Percentiles rank a stretch among this genome's conserved stretches.
These are phyloP conservation scores for Arthrobotrys entomopaga DNA, from an alignment of 2,329 filamentous ascomycete species.

Conservation along the genomic window DNA sequence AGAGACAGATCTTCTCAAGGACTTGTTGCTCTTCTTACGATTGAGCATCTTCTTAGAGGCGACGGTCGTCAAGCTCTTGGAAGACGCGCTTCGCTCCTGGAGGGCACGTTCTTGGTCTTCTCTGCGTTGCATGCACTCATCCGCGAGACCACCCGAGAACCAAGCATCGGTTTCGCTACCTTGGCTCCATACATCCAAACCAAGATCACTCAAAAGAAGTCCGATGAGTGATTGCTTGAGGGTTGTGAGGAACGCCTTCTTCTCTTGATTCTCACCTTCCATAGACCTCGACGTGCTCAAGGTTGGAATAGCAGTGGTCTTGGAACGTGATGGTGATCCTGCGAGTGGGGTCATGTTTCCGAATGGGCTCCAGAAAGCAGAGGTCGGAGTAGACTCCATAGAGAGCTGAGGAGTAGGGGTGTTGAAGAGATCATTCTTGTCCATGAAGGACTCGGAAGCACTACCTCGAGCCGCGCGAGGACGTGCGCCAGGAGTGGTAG, in stretches of 20 bases:
- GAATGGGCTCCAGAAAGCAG: slow-evolving; percentile 69
- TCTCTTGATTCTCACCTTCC: slow-evolving; percentile 72
- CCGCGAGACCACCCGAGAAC: slow-evolving; percentile 75
- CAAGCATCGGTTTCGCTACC: slow-evolving; percentile 94
- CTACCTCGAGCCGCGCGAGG: slow-evolving; percentile 37
- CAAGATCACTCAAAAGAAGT: slow-evolving; percentile 86
- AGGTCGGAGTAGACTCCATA: slow-evolving; percentile 75
- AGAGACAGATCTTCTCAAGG: slow-evolving; percentile 66
- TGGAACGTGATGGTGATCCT: slow-evolving; percentile 41
- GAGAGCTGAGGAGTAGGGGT: slow-evolving; percentile 76
- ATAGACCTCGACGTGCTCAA: slow-evolving; percentile 70
- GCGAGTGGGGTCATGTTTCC: slow-evolving; percentile 73
- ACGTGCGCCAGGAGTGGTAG: slow-evolving; percentile 58
- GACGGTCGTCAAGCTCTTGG: slow-evolving; percentile 64
- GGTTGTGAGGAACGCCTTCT: slow-evolving; percentile 79
- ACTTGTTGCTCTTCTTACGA: slow-evolving; percentile 73
- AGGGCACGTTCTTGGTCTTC: slow-evolving; percentile 67
- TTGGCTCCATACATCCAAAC: slow-evolving; percentile 82
- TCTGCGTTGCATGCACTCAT: slow-evolving; percentile 73
- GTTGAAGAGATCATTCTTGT: slow-evolving; percentile 69
- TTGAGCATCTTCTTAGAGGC: slow-evolving; percentile 67
- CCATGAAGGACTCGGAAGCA: slow-evolving; percentile 62
- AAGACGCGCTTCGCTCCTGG: slow-evolving; percentile 62
- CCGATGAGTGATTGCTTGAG: slow-evolving; percentile 83
- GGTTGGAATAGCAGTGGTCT: slow-evolving; percentile 31